Evolutionary conservation across 108 stramenopile species (phyloP), one percentile per base, ranked within the genome.

Genomic region (Stephanodiscus minutulus): DNA sequence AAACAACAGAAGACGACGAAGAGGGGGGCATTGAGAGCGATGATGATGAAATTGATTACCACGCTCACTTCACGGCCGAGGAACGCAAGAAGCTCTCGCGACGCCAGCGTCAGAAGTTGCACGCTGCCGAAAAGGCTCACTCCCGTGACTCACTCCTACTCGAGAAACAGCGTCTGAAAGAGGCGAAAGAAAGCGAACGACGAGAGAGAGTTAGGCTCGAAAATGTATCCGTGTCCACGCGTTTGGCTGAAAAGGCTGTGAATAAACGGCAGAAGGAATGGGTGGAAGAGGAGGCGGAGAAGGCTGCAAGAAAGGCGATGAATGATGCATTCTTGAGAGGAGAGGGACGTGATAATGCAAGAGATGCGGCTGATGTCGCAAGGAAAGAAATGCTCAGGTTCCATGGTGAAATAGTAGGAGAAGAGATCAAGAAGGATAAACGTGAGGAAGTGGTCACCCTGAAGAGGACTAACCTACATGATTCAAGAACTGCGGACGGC

Each of bases 81-180:
- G 64, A 65, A 20, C 74, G 76, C 2, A 84, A 68, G 28, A 78
- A 77, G 36, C 50, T 85, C 15, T 83, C 85, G 11, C 74, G 89
- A 28, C 75, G 86, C 3, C 86, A 87, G 65, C 47, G 67, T 1
- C 85, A 85, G 52, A 86, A 73, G 56, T 75, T 88, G 9, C 63
- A 64, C 10, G 89, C 85, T 3, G 87, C 85, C 10, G 85, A 86
- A 64, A 90, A 87, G 58, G 71, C 79, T 7, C 86, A 81, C 48
- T 73, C 77, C 22, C 77, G 85, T 13, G 81, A 69, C 47, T 82
- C 76, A 15, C 68, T 76, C 22, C 56, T 76, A 9, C 35, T 75
- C 3, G 66, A 73, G 59, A 61, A 71, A 24, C 85, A 86, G 63
- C 74, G 74, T 27, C 36, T 63, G 18, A 71, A 82, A 55, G 55